A percentile compares a stretch with the other conserved stretches of the same genome.
These are phyloP conservation scores for Sphaerobolus stellatus DNA, from an alignment of 1,284 basidiomycete genomes.

Conservation along the genomic window DNA sequence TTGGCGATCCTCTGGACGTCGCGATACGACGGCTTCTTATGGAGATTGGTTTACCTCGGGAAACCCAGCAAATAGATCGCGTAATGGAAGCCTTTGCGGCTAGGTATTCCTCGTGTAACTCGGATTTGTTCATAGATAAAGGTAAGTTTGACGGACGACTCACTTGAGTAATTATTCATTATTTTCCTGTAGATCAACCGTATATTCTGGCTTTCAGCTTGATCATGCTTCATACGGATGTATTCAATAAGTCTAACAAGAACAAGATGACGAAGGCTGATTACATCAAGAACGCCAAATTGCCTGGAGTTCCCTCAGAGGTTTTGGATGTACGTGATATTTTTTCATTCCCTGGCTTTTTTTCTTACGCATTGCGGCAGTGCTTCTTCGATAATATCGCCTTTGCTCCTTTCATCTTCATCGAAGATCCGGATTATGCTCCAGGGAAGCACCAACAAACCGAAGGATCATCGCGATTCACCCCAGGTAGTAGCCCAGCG, in stretches of 20 bases:
- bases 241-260: slow-evolving; percentile 97
- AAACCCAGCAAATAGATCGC: slow-evolving; percentile 98
- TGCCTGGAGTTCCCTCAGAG: slow-evolving; percentile 83
- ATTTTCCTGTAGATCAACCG: slow-evolving; percentile 69
- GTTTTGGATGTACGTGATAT: slow-evolving; percentile 73
- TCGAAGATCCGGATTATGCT: slow-evolving; percentile 82
- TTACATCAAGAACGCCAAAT: slow-evolving; percentile 86
- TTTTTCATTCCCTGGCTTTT: slow-evolving; percentile 15
- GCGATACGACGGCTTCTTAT: slow-evolving; percentile 90
- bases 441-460: slow-evolving; percentile 38
- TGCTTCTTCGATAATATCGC: slow-evolving; percentile 97
- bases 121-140: slow-evolving; percentile 73
- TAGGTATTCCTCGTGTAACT: slow-evolving; percentile 85
- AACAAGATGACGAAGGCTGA: slow-evolving; percentile 96
- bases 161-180: no score
- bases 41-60: slow-evolving; percentile 87
- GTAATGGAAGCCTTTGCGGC: slow-evolving; percentile 94
- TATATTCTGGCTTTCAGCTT: slow-evolving; percentile 97
- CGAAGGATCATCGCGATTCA: slow-evolving; percentile 35
- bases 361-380: slow-evolving; percentile 40
- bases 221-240: slow-evolving; percentile 98
- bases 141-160: slow-evolving; percentile 60
- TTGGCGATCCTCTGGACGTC: slow-evolving; percentile 84
- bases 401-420: slow-evolving; percentile 93
- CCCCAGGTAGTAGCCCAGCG: slow-evolving; percentile 39